Percentiles rank a stretch among this genome's conserved stretches.
phyloP scores from a whole-genome alignment of 257 asterid species.

The Solanum ahanhuiri region DNA sequence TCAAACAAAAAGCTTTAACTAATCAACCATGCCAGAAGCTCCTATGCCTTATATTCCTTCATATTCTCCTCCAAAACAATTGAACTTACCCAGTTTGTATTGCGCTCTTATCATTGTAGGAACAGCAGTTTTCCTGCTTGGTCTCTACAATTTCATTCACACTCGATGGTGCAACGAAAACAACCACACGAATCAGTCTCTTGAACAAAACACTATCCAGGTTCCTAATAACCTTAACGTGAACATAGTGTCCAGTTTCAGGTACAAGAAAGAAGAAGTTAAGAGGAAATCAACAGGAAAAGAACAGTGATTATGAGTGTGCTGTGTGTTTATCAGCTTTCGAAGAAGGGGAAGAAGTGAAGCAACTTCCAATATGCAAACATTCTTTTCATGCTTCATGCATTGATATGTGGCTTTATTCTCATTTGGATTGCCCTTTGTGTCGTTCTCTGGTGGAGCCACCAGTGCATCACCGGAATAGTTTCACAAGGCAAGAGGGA shows the following conservation, averaged over 20 bases:
- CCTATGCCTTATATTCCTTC: background rate
- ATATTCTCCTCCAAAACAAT: constrained; percentile 1
- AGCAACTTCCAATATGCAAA: constrained; percentile 45
- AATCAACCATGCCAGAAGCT: constrained; percentile 6
- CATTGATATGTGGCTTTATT: constrained; percentile 72
- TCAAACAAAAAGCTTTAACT: background rate
- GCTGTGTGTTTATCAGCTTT: constrained; percentile 57
- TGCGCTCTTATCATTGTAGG: constrained; percentile 20
- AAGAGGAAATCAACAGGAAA: background rate
- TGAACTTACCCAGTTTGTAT: constrained; percentile 12
- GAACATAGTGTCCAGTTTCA: constrained; percentile 30
- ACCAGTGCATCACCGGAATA: background rate
- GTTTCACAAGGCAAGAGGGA: constrained; percentile 2
- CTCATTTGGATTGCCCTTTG: constrained; percentile 60
- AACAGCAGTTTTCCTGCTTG: constrained; percentile 9
- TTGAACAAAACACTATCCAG: background rate
- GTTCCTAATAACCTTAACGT: background rate
- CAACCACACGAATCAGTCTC: background rate
- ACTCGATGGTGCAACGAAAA: constrained; percentile 20
- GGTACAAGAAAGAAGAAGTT: constrained; percentile 30
- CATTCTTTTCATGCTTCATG: constrained; percentile 69
- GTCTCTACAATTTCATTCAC: constrained; percentile 14
- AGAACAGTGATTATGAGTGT: constrained; percentile 25
- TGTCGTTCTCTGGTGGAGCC: constrained; percentile 58
- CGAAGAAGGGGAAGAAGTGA: constrained; percentile 56